Evolutionary conservation across 768 basidiomycete species (phyloP), one percentile per base, ranked within the genome.

Genomic region (Boletellus ananiceps): DNA sequence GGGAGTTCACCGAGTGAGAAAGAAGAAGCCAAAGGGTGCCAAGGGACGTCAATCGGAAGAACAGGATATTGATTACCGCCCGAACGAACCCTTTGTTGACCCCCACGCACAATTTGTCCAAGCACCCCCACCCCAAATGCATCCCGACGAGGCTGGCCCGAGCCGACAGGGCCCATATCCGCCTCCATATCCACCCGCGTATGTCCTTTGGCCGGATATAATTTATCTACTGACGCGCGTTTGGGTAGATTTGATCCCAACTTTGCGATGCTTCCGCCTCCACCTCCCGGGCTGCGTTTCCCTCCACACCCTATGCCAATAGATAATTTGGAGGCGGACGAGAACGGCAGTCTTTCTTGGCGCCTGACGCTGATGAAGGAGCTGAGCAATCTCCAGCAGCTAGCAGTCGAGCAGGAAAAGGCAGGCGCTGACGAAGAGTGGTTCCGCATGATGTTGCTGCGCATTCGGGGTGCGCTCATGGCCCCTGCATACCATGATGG

Each of bases 1-100:
- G 3, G 90, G 90, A 32, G 90, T 92, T 29, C 90, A 93, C 62
- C 83, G 90, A 21, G 79, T 91, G 46, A 84, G 90, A 62, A 92
- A 92, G 71, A 92, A 91, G 76, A 88, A 90, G 62, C 76, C 77
- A 38, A 86, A 88, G 66, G 74, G 75, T 15, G 66, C 72, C 32
- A 76, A 76, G 49, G 67, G 63, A 44, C 72, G 76, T 38, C 67
- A 69, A 15, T 79, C 79, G 12, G 79, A 77, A 55, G 85, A 83
- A 57, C 75, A 65, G 46, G 83, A 86, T 54, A 72, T 80, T 31
- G 86, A 88, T 52, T 89, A 86, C 58, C 77, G 74, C 39, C 77
- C 78, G 5, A 67, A 76, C 8, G 79, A 78, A 21, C 70, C 70
- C 31, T 87, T 83, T 50, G 69, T 77, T 37, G 84, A 83, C 46